Base-by-base conservation (phyloP, 495 filamentous ascomycete genomes). In the Lasiosphaeria miniovina region DNA sequence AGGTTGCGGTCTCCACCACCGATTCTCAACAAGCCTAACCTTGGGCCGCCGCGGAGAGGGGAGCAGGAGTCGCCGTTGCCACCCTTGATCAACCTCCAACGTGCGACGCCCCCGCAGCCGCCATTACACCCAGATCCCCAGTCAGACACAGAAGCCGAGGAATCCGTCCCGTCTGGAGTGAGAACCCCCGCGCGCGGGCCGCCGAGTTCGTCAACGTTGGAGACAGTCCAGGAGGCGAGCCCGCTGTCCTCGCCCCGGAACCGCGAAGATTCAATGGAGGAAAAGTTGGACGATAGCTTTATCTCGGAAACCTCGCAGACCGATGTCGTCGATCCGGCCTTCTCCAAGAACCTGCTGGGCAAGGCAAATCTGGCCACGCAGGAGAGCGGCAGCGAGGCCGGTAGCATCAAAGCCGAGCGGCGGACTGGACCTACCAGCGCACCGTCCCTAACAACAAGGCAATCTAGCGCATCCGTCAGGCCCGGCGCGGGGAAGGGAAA, bases 211-310 rank as follows among this genome's bases (percentile, higher is more conserved):
- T 85, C 89, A 15, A 84, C 84, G 46, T 77, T 98, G 54, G 94
- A 96, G 73, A 98, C 94, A 0, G 94, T 98, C 35, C 88, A 96
- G 70, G 94, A 98, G 76, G 86, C 86, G 51, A 96, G 90, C 73
- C 82, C 90, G 61, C 88, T 91, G 34, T 84, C 85, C 34, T 90
- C 91, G 11, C 90, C 90, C 0, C 82, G 79, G 8, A 68, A 52
- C 74, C 78, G 68, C 68, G 84, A 68, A 72, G 73, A 58, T 54
- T 77, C 69, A 46, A 62, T 74, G 63, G 76, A 70, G 62, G 78
- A 80, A 62, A 81, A 72, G 68, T 74, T 74, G 61, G 78, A 78
- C 58, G 80, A 79, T 62, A 80, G 74, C 64, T 74, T 75, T 53
- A 63, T 77, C 38, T 73, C 78, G 38, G 74, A 77, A 55, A 61